Evolutionary conservation across 2,329 filamentous ascomycete genomes (phyloP).

Genomic region (Colletotrichum tanaceti): DNA sequence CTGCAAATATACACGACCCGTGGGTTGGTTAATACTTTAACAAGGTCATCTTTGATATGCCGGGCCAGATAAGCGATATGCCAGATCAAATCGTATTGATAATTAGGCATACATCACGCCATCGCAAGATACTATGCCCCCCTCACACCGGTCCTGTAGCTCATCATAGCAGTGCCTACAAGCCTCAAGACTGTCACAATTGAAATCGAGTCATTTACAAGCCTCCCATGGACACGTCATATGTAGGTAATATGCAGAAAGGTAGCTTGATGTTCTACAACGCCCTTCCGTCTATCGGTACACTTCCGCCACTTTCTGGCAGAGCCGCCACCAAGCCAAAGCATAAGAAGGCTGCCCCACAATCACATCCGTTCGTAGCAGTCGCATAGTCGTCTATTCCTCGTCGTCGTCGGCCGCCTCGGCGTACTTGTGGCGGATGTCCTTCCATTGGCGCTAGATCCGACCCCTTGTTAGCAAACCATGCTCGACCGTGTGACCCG

Average conservation of each 20-base stretch:
- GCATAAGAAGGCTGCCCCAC: slow-evolving; percentile 8
- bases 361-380: slow-evolving; percentile 1
- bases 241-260: slow-evolving; percentile 39
- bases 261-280: slow-evolving; percentile 41
- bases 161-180: neutral
- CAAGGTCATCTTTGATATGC: neutral
- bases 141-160: neutral
- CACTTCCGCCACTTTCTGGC: slow-evolving; percentile 24
- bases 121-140: neutral
- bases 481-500: neutral
- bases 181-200: no score
- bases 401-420: slow-evolving; percentile 73
- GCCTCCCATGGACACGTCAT: neutral
- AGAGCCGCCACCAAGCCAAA: slow-evolving; percentile 17
- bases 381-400: slow-evolving; percentile 55
- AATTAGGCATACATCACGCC: neutral
- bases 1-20: neutral
- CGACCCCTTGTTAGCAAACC: slow-evolving; percentile 47
- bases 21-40: neutral
- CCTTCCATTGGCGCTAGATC: slow-evolving; percentile 96
- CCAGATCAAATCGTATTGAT: neutral
- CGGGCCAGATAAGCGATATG: neutral
- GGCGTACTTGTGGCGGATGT: slow-evolving; percentile 92
- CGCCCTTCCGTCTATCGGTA: slow-evolving; percentile 42
- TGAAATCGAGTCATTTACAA: neutral